Evolutionary conservation across 768 basidiomycete species (phyloP).

Genomic region (Pleurotus ostreatus): DNA sequence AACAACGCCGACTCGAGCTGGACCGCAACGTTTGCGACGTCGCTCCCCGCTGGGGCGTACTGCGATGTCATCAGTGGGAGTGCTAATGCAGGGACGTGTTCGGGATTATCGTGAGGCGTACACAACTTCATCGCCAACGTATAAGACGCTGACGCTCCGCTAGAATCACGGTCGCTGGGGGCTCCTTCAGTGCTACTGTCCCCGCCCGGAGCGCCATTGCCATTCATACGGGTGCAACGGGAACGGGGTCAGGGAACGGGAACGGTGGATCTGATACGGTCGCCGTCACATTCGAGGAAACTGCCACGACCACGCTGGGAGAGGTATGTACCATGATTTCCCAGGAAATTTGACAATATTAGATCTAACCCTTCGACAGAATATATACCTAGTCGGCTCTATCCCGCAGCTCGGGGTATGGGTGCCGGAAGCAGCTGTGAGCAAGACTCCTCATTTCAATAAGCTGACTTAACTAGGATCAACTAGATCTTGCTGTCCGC

Average conservation of each 20-base stretch:
- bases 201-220: slow-evolving; percentile 50
- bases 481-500: slow-evolving; percentile 47
- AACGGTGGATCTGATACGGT: slow-evolving; percentile 19
- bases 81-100: slow-evolving; percentile 37
- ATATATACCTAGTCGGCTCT: slow-evolving; percentile 57
- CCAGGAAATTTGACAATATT: background rate
- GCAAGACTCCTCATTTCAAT: slow-evolving; percentile 6
- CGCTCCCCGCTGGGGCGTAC: slow-evolving; percentile 53
- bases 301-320: slow-evolving; percentile 52
- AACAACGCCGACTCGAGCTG: slow-evolving; percentile 59
- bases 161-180: slow-evolving; percentile 48
- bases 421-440: slow-evolving; percentile 43
- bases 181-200: slow-evolving; percentile 47
- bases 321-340: slow-evolving; percentile 33
- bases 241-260: slow-evolving; percentile 20
- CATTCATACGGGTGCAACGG: slow-evolving; percentile 44
- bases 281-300: slow-evolving; percentile 47
- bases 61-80: slow-evolving; percentile 61
- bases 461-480: no score
- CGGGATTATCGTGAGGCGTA: slow-evolving; percentile 41
- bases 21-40: slow-evolving; percentile 53
- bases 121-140: background rate
- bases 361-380: slow-evolving; percentile 28
- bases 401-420: slow-evolving; percentile 52
- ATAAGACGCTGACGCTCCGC: background rate